Base-by-base conservation (phyloP, 768 basidiomycete genomes). In the Floccularia luteovirens region DNA sequence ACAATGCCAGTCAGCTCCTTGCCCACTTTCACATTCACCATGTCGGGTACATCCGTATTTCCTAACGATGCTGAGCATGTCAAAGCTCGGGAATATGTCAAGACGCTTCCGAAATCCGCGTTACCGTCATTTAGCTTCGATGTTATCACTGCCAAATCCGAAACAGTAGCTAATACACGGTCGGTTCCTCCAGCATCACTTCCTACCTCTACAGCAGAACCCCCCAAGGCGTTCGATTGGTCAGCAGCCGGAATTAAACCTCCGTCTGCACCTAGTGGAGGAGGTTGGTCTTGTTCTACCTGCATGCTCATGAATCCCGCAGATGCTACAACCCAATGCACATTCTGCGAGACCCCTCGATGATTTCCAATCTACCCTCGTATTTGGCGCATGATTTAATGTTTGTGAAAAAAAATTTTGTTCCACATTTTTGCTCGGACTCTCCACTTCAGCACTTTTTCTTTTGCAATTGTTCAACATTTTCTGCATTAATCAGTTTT, bases 211-310 rank as follows among this genome's bases (percentile, higher is more conserved):
- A 34, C 32, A 8, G 7, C 16, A 8, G 8, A 7, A 17, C 32
- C 32, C 20, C n/a, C 20, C 7, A 8, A 12, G 6, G 21, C 14
- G 10, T 84, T 83, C 48, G 64, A 82, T 48, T 84, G 76, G 72
- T 63, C 69, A 1, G 78, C 76, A 7, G 78, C 78, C 1, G 82
- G 79, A 3, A 54, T 74, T 40, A 79, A 72, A 46, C 54, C 67
- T 2, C 71, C 77, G 4, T 43, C n/a, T 17, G 8, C 7, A 34
- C 32, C 59, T 2, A 39, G 52, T 10, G 44, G 43, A 4, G 51
- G 48, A 33, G 43, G 47, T 38, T 85, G 82, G 82, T 70, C 47
- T 20, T 85, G 82, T 52, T 58, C 55, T 0, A 48, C 55, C 2
- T 89, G 86, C 44, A 61, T 58, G 53, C 48, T 79, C 38, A 46